Base-by-base conservation (phyloP, 2,329 filamentous ascomycete species). In the Huntiella bhutanensis region DNA sequence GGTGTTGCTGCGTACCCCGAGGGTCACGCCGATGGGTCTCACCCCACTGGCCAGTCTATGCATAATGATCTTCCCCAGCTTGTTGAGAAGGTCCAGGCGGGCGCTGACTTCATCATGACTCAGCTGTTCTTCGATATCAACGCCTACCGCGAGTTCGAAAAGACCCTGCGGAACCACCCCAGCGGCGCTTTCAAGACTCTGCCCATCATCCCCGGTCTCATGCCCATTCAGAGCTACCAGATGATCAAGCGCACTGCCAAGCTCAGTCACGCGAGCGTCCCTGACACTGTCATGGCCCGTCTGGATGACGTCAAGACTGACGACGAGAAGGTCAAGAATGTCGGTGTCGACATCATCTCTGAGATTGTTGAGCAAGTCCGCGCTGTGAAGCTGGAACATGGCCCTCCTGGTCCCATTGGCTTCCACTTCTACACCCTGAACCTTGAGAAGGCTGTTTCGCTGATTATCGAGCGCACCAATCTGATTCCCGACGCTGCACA, bases 381-480 rank as follows among this genome's bases (percentile, higher is more conserved):
- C 61, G 66, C 69, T 48, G 16, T 45, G 34, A 46, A 45, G 40
- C 28, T 13, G 28, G 41, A 43, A 12, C 12, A 43, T 13, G 40
- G 41, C 34, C 33, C 37, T 2, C 37, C 48, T 22, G 34, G 44
- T 35, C 80, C 76, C 15, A 71, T 77, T 54, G 91, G 91, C 4
- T 94, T 95, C 62, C 91, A 98, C 59, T 96, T 98, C 63, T 98
- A 95, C 62, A 96, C 91, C 0, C 68, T 98, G 44, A 98, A 98
- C 58, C 68, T 96, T 32, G 88, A 96, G 61, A 98, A 96, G 63
- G 83, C 86, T 0, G 87, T 98, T 2, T 84, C 87, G 0, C 91
- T 95, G 55, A 88, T 96, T 51, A 63, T 96, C 0, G 87, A 96
- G 64, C 70, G 81, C 48, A 84, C 82, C 22, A 65, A 80, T n/a